Evolutionary conservation across 2,329 filamentous ascomycete genomes (phyloP).

Genomic region (Hymenoscyphus repandus): DNA sequence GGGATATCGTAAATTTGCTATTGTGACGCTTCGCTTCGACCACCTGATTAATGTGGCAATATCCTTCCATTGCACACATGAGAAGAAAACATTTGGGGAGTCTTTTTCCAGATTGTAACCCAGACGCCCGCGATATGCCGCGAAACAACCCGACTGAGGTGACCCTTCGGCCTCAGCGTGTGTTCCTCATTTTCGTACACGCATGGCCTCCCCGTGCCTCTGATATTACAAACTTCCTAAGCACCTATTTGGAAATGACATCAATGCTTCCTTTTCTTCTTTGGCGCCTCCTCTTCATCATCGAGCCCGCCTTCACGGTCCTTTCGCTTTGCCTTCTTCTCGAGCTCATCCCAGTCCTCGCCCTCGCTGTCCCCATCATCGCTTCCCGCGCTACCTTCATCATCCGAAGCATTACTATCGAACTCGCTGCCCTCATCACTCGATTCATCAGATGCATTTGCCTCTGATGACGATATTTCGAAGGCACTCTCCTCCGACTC

Average conservation of each 20-base stretch:
- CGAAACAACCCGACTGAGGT: too few relatives aligned
- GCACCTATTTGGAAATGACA: constrained; percentile 17
- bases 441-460: constrained; percentile 66
- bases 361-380: constrained; percentile 73
- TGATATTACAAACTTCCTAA: background rate
- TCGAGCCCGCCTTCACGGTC: constrained; percentile 62
- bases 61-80: too few relatives aligned
- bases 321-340: constrained; percentile 83
- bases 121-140: too few relatives aligned
- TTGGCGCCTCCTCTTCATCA: constrained; percentile 68
- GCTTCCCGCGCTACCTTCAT: constrained; percentile 70
- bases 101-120: too few relatives aligned
- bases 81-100: too few relatives aligned
- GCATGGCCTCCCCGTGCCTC: background rate
- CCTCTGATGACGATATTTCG: constrained; percentile 80
- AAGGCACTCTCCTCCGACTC: constrained; percentile 91
- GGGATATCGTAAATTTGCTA: too few relatives aligned
- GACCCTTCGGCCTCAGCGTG: too few relatives aligned
- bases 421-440: constrained; percentile 91
- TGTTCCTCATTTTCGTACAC: background rate
- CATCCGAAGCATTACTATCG: constrained; percentile 79
- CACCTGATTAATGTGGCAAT: too few relatives aligned
- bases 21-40: too few relatives aligned
- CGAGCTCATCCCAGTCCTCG: constrained; percentile 92
- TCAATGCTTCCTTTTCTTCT: constrained; percentile 59